phyloP scores from a whole-genome alignment of 1,284 basidiomycete genomes.

The Calocybe gambosa region DNA sequence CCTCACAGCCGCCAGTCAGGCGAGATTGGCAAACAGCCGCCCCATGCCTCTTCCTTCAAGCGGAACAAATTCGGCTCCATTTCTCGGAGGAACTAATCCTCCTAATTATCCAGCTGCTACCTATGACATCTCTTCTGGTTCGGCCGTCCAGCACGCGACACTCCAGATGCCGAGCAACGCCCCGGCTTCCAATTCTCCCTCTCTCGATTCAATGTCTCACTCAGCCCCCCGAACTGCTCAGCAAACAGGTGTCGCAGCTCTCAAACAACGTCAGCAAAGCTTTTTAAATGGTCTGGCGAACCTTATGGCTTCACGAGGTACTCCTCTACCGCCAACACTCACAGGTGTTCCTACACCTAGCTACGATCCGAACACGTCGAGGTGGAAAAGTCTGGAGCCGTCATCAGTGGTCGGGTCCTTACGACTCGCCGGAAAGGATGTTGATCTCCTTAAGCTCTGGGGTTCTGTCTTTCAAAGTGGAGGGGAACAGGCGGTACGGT shows the following conservation, averaged over 20 bases:
- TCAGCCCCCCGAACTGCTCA: conserved; percentile 24
- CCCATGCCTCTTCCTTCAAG: conserved; percentile 30
- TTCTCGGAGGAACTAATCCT: conserved; percentile 57
- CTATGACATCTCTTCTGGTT: conserved; percentile 30
- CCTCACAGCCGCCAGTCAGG: conserved; percentile 56
- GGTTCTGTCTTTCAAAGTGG: conserved; percentile 48
- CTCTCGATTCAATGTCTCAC: conserved; percentile 40
- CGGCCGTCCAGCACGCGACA: conserved; percentile 29
- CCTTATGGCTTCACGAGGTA: conserved; percentile 46
- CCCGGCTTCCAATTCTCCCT: conserved; percentile 26
- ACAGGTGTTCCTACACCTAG: conserved; percentile 49
- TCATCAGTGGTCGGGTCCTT: conserved; percentile 55
- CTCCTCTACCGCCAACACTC: conserved; percentile 60
- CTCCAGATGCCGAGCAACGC: conserved; percentile 35
- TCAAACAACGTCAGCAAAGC: conserved; percentile 46
- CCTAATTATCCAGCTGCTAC: conserved; percentile 33
- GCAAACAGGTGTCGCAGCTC: conserved; percentile 20
- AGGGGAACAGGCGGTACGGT: conserved; percentile 50
- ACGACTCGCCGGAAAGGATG: conserved; percentile 70
- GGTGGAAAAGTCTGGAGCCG: conserved; percentile 59
- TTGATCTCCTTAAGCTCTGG: conserved; percentile 73
- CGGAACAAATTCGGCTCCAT: conserved; percentile 62
- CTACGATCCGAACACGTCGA: conserved; percentile 56
- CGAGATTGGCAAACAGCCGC: conserved; percentile 54
- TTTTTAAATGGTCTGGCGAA: conserved; percentile 56